A percentile compares a stretch with the other conserved stretches of the same genome.
Evolutionary conservation across 257 asterid species (phyloP).

Genomic region (Lycium barbarum): DNA sequence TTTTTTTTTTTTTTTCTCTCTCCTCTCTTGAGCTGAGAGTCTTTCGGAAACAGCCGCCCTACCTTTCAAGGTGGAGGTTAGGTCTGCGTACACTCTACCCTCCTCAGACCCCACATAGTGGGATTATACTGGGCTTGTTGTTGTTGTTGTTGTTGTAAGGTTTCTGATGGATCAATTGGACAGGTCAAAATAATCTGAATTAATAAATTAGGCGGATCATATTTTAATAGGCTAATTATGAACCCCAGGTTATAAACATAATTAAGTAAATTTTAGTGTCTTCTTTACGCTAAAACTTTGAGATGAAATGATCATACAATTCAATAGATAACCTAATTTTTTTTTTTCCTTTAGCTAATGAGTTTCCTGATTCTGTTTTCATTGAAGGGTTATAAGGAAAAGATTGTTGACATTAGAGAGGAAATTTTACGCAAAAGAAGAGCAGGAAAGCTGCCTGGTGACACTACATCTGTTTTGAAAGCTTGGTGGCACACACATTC

Average conservation of each 20-base stretch:
- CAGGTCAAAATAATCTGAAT: no score
- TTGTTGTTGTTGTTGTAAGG: no score
- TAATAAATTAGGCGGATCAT: no score
- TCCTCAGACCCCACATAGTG: no score
- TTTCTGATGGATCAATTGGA: no score
- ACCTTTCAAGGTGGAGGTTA: no score
- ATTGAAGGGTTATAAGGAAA: slow-evolving; percentile 62
- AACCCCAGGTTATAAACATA: background rate
- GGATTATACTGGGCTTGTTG: no score
- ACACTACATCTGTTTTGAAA: slow-evolving; percentile 73
- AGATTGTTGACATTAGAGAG: slow-evolving; percentile 66
- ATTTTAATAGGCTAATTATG: no score
- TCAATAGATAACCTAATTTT: background rate
- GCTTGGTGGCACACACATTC: slow-evolving; percentile 93
- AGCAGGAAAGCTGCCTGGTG: slow-evolving; percentile 88
- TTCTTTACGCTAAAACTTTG: background rate
- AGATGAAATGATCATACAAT: background rate
- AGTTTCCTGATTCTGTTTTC: slow-evolving; percentile 24
- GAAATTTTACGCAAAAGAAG: slow-evolving; percentile 75
- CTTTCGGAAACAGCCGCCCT: no score
- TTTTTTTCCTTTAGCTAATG: slow-evolving; percentile 4
- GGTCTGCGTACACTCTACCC: no score
- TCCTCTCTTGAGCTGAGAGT: no score
- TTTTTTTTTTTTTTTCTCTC: no score
- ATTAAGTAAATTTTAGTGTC: background rate